Evolutionary conservation across 1,284 basidiomycete genomes (phyloP).

Genomic region (Boletellus sp.): DNA sequence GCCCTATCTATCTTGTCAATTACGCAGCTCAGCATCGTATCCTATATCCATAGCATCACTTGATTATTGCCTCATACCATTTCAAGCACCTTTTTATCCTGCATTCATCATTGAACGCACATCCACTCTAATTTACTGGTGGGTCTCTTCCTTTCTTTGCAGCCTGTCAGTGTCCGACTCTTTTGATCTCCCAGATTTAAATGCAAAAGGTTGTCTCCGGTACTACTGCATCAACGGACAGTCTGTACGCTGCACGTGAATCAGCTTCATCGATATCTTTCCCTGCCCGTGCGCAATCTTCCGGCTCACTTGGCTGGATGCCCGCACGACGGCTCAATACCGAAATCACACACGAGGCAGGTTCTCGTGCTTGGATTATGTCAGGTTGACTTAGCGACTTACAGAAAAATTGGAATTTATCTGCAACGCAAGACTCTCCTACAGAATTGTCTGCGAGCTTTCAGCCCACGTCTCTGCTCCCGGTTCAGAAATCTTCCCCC

Average conservation of each 20-base stretch:
- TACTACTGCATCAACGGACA: slow-evolving; percentile 35
- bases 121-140: slow-evolving; percentile 62
- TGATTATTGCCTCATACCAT: slow-evolving; percentile 48
- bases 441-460: slow-evolving; percentile 30
- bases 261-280: slow-evolving; percentile 33
- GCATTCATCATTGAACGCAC: slow-evolving; percentile 44
- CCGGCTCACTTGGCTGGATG: slow-evolving; percentile 28
- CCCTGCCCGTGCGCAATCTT: slow-evolving; percentile 29
- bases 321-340: slow-evolving; percentile 25
- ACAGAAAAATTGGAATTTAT: slow-evolving; percentile 45
- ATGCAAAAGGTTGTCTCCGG: slow-evolving; percentile 36
- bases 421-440: slow-evolving; percentile 32
- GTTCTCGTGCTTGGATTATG: slow-evolving; percentile 26
- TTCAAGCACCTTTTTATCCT: slow-evolving; percentile 44
- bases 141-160: slow-evolving; percentile 30
- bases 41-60: slow-evolving; percentile 42
- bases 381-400: slow-evolving; percentile 20
- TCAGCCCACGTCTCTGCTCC: slow-evolving; percentile 30
- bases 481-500: slow-evolving; percentile 35
- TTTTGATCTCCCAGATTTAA: slow-evolving; percentile 33
- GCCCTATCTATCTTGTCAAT: slow-evolving; percentile 47
- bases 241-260: slow-evolving; percentile 37
- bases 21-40: slow-evolving; percentile 40
- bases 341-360: slow-evolving; percentile 27
- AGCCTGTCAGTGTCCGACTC: slow-evolving; percentile 19